Evolutionary conservation across 2,329 filamentous ascomycete genomes (phyloP), one percentile per base, ranked within the genome.

Genomic region (Pseudogymnoascus sp.): DNA sequence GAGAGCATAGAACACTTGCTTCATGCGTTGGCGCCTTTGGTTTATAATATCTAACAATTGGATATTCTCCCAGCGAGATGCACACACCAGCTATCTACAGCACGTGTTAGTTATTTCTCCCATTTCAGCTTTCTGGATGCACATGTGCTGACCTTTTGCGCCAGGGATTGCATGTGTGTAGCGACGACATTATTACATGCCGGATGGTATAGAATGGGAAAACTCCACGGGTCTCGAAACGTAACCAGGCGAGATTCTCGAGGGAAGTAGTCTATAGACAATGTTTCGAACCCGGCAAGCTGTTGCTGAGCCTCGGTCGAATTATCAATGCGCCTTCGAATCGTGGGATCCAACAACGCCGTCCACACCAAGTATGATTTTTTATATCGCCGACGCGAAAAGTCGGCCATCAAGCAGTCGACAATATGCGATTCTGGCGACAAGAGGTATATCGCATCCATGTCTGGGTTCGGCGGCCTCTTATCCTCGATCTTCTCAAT

Each of bases 181-280:
- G 87, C 85, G 42, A 99, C 88, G 47, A 97, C 78, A 67, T 86
- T 82, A 74, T 96, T 96, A 77, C 95, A 97, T 62, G 83, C 85
- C 1, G 93, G 93, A 73, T 99, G 93, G 77, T 89, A 99, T 64
- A 99, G 81, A 61, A 93, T 83, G 0, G 92, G 92, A 72, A 99
- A 99, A 76, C 93, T 97, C 87, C 89, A 96, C 0, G 95, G 93
- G 73, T 99, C 93, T 72, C 90, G 82, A 71, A 99, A 97, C 0
- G 91, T 96, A 70, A 97, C 81, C 42, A 99, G 79, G 70, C 96
- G 90, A 6, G 93, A 95, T 77, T 99, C 95, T 71, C 91, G 86
- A 5, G 95, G 93, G 72, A 86, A 93, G 75, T 88, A 99, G 75
- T 97, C 90, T 73, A 96, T 84, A 62, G 93, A 90, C 63, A 97